These are phyloP conservation scores for Didymella glomerata DNA, from an alignment of 2,329 filamentous ascomycete genomes.

Conservation along the genomic window DNA sequence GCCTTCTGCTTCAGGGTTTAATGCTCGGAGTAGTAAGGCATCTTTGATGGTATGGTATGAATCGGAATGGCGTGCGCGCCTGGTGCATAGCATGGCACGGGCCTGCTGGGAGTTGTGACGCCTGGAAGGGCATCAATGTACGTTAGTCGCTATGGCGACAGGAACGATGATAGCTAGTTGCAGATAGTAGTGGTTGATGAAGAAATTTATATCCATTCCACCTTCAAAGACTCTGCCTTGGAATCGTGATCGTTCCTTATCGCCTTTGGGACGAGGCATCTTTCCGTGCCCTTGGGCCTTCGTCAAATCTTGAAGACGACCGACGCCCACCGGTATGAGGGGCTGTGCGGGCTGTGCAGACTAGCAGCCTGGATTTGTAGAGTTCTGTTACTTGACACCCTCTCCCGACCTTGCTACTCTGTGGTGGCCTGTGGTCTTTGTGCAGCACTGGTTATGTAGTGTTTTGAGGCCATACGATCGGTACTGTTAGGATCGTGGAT, in stretches of 20 bases:
- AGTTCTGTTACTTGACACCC: background rate
- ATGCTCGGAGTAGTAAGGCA: slow-evolving; percentile 16
- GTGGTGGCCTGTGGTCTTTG: too few species aligned
- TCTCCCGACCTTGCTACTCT: background rate
- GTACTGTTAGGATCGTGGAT: too few species aligned
- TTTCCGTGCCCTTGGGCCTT: too few species aligned
- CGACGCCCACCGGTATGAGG: too few species aligned
- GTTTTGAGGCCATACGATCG: too few species aligned
- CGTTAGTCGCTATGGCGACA: slow-evolving; percentile 8
- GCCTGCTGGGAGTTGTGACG: slow-evolving; percentile 8
- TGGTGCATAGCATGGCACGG: slow-evolving; percentile 12
- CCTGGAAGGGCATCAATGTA: slow-evolving; percentile 8
- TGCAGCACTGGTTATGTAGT: too few species aligned
- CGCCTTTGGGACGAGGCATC: too few species aligned
- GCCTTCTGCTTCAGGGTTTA: slow-evolving; percentile 14
- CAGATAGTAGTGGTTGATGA: slow-evolving; percentile 9
- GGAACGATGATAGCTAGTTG: slow-evolving; percentile 2
- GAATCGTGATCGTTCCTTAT: background rate
- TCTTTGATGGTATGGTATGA: slow-evolving; percentile 9
- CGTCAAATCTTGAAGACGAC: too few species aligned
- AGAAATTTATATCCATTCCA: slow-evolving; percentile 16
- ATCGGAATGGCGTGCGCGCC: background rate
- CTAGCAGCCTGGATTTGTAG: background rate
- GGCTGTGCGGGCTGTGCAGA: too few species aligned
- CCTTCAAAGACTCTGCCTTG: background rate